These are phyloP conservation scores for Carallia pectinifolia DNA, from an alignment of 345 rosid genomes.

Conservation along the genomic window DNA sequence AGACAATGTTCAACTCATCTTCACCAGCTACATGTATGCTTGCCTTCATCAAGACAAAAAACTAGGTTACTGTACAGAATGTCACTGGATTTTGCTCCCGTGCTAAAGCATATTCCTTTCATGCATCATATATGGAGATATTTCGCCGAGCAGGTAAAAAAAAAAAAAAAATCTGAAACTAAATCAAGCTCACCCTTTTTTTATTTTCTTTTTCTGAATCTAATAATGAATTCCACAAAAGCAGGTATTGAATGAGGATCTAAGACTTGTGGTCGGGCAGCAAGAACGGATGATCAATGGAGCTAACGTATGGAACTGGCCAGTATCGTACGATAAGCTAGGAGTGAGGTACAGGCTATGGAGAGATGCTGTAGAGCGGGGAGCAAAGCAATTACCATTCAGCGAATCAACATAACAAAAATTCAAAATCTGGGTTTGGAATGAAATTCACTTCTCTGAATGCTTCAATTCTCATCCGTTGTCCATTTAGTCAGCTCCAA, in stretches of 20 bases:
- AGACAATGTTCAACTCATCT: conserved; percentile 80
- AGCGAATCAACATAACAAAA: conserved; percentile 29
- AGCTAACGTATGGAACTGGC: conserved; percentile 85
- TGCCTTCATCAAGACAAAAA: conserved; percentile 82
- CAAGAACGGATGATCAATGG: conserved; percentile 93
- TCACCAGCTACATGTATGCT: conserved; percentile 94
- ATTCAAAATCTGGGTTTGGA: background rate
- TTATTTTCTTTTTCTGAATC: background rate
- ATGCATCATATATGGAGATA: conserved; percentile 85
- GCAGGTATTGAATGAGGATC: conserved; percentile 92
- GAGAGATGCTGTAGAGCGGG: conserved; percentile 74
- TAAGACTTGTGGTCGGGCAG: conserved; percentile 82
- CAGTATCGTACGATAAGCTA: conserved; percentile 87
- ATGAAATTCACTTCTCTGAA: conserved; percentile 17
- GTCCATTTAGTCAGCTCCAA: background rate
- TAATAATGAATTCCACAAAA: background rate
- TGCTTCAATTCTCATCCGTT: conserved; percentile 2
- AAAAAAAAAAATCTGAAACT: too few species aligned
- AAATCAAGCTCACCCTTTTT: too few species aligned
- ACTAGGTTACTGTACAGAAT: conserved; percentile 84
- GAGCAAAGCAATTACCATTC: conserved; percentile 66
- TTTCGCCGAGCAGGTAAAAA: conserved; percentile 85
- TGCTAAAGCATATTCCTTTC: conserved; percentile 78
- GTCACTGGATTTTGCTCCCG: conserved; percentile 93
- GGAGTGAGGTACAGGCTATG: conserved; percentile 92